A percentile compares a stretch with the other conserved stretches of the same genome.
Conservation (phyloP, 768 basidiomycete species). For the Panellus pusillus region DNA sequence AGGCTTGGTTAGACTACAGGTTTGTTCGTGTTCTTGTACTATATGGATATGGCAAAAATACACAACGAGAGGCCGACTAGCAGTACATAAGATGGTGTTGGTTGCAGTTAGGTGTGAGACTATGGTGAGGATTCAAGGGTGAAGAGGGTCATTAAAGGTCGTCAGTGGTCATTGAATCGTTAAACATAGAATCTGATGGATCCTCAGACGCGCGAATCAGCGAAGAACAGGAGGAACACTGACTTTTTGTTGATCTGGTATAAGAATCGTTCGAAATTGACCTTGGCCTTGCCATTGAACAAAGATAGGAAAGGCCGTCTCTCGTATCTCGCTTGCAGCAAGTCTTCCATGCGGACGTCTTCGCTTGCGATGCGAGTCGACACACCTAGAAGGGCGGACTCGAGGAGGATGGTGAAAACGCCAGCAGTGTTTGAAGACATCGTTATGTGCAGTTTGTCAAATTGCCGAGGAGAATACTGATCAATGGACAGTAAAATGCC, state of each 20-base stretch:
- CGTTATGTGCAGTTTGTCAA: conserved; percentile 88
- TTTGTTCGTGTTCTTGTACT: conserved; percentile 6
- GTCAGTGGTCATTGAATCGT: conserved; percentile 17
- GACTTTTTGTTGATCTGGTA: conserved; percentile 95
- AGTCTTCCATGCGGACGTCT: conserved; percentile 90
- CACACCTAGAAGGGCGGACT: conserved; percentile 60
- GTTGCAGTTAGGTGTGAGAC: conserved; percentile 14
- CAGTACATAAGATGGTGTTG: conserved; percentile 14
- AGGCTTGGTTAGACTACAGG: not conserved
- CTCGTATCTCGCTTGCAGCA: conserved; percentile 86
- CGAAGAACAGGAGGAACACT: conserved; percentile 28
- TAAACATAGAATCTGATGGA: conserved; percentile 15
- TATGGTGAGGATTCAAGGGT: conserved; percentile 1
- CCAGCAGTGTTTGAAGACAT: conserved; percentile 93
- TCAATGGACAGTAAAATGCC: conserved; percentile 92
- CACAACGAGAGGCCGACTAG: conserved; percentile 21
- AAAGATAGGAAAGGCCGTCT: conserved; percentile 71
- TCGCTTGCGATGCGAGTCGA: conserved; percentile 69
- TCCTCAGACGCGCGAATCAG: conserved; percentile 16
- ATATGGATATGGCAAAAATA: conserved; percentile 21
- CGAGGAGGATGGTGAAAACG: conserved; percentile 79
- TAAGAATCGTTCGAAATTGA: conserved; percentile 81
- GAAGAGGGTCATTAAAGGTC: conserved; percentile 12
- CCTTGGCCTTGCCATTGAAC: conserved; percentile 78
- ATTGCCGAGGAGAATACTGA: conserved; percentile 94